Conservation (phyloP, 768 basidiomycete species). For the Mycena alexandri region DNA sequence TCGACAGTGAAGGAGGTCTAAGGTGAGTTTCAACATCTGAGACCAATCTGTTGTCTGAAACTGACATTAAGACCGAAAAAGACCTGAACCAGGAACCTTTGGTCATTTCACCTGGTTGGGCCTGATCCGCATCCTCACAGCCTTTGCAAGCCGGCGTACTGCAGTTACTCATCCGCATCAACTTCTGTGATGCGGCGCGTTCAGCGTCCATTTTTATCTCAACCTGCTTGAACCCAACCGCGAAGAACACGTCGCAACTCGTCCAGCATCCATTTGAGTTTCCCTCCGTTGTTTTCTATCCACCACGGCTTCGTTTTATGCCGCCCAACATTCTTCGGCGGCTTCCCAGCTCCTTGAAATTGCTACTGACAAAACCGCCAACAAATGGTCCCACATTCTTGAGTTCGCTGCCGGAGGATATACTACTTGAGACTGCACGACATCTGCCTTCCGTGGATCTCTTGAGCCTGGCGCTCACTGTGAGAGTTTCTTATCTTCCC, state of each 20-base stretch:
- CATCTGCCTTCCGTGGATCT: conserved; percentile 30
- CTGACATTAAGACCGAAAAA: too few relatives aligned
- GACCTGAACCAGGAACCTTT: too few relatives aligned
- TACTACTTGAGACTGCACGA: conserved; percentile 31
- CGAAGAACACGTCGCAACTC: conserved; percentile 7
- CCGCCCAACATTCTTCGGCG: conserved; percentile 34
- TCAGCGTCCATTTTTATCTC: not conserved
- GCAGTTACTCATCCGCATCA: conserved; percentile 30
- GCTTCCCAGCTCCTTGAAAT: conserved; percentile 35
- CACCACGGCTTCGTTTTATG: conserved; percentile 8
- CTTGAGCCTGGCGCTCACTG: conserved; percentile 36
- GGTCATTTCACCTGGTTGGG: not conserved
- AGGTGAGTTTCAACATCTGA: too few relatives aligned
- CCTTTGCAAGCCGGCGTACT: conserved; percentile 18
- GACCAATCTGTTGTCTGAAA: too few relatives aligned
- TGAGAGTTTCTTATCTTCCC: conserved; percentile 12
- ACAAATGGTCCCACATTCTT: conserved; percentile 1
- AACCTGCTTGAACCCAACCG: not conserved
- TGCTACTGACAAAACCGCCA: conserved; percentile 32
- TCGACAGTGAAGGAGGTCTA: too few relatives aligned
- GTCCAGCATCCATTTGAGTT: not conserved
- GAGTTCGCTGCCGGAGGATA: conserved; percentile 32
- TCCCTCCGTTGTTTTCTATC: not conserved
- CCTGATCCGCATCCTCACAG: conserved; percentile 2
- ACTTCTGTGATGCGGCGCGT: not conserved